Conservation (phyloP, 768 basidiomycete genomes). For the Zangia roseola region DNA sequence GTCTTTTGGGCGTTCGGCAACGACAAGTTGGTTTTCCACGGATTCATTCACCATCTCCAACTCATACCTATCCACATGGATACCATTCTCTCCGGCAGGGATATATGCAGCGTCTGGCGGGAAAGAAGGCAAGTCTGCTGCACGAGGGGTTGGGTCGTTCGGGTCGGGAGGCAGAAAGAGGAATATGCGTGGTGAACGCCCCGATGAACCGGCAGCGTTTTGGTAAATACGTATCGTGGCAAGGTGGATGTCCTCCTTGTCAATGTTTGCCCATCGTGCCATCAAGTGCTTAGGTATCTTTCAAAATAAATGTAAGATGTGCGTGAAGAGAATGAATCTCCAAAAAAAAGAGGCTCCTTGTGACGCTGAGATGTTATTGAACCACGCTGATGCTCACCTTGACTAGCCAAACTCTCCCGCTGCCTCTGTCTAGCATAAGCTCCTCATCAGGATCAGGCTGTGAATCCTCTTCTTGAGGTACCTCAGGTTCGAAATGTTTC, state of each 20-base stretch:
- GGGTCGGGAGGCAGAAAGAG: constrained; percentile 63
- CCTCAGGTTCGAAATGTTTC: constrained; percentile 65
- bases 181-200: constrained; percentile 57
- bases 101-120: constrained; percentile 30
- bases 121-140: constrained; percentile 26
- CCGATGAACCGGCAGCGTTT: constrained; percentile 40
- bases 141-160: constrained; percentile 39
- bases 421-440: constrained; percentile 73
- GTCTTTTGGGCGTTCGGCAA: constrained; percentile 79
- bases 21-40: constrained; percentile 83
- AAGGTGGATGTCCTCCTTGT: constrained; percentile 73
- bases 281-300: constrained; percentile 87
- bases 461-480: constrained; percentile 51
- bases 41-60: constrained; percentile 84
- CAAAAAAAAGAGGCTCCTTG: not conserved
- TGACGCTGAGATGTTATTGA: no score
- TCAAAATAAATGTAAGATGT: constrained; percentile 7
- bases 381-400: constrained; percentile 64
- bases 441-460: constrained; percentile 82
- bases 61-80: constrained; percentile 70
- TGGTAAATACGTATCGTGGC: constrained; percentile 84
- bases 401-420: constrained; percentile 80
- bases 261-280: constrained; percentile 79
- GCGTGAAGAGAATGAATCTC: constrained; percentile 2
- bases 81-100: constrained; percentile 26